Base-by-base conservation (phyloP, 768 basidiomycete genomes). In the Neoboletus brunneissimus region DNA sequence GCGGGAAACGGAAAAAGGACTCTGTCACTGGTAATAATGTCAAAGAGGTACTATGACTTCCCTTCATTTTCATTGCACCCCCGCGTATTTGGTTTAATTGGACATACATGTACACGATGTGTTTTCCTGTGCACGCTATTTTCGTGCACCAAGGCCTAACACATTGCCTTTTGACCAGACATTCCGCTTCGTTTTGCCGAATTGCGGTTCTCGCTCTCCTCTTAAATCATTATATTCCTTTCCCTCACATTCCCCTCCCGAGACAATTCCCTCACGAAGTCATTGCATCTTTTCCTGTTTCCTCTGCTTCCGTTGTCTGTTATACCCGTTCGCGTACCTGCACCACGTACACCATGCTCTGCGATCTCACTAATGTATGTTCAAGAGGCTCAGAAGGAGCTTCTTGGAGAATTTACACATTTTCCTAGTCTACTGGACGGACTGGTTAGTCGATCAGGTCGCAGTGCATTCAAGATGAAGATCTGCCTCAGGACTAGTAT, bases 1-100 rank as follows among this genome's bases (percentile, higher is more conserved):
- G 75, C 35, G 75, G 74, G 34, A 72, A 73, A 64, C 72, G 77
- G 75, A 85, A 82, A 72, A 81, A 79, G 66, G 81, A 80, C 59
- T 80, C 82, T 38, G 66, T 67, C 54, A 71, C 75, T 59, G 81
- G 77, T 58, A 75, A 75, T 62, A 79, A 76, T 63, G 61, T 77
- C 55, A 81, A 81, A 64, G 81, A 77, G 59, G 48, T 48, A 44
- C 59, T 62, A 56, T 69, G 59, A 69, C 58, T 54, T 56, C 48
- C 51, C 23, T 53, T 64, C 63, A 7, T 56, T 57, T 51, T 51
- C 51, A 44, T 34, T 46, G 34, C 34, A 38, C 46, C 57, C n/a
- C 31, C 41, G 37, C 53, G 53, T 50, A 56, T 53, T 58, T 64
- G 58, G 63, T 48, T 67, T 63, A 46, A 56, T 56, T 51, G 49